Conservation (phyloP, 306 rosid species). For the Leucaena leucocephala region DNA sequence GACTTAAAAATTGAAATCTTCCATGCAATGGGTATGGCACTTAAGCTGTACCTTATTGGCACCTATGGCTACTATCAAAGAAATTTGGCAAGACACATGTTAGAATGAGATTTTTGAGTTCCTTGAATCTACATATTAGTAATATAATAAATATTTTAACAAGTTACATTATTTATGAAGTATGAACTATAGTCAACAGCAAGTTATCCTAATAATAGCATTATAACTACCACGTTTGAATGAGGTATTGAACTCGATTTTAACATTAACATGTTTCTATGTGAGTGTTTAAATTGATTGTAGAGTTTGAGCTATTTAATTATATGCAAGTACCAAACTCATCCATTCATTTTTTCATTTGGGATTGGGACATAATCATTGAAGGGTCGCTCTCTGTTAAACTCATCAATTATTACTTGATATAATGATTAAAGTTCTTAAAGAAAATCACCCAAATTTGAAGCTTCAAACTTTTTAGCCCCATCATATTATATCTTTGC, state of each 20-base stretch:
- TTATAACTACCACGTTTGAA: too few species aligned
- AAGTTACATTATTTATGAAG: not conserved
- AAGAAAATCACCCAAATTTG: not conserved
- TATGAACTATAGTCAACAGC: not conserved
- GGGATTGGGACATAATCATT: not conserved
- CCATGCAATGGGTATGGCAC: not conserved
- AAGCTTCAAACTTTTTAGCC: not conserved
- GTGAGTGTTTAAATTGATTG: too few species aligned
- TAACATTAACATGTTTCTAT: too few species aligned
- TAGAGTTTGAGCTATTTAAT: too few species aligned
- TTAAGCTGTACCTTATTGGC: not conserved
- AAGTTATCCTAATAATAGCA: too few species aligned
- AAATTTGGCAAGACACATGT: not conserved
- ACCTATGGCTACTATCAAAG: not conserved
- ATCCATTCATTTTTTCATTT: not conserved
- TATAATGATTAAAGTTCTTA: not conserved
- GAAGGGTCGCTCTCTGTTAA: not conserved
- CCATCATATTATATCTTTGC: not conserved
- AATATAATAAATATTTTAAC: not conserved
- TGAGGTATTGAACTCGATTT: too few species aligned
- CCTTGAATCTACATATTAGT: not conserved
- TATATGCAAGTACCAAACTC: not conserved
- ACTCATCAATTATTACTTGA: not conserved
- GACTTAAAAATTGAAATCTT: constrained; percentile 7
- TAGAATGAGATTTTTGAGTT: not conserved